Percentiles rank a stretch among this genome's conserved stretches.
Conservation (phyloP, 306 rosid species). For the Fragaria ananassa region DNA sequence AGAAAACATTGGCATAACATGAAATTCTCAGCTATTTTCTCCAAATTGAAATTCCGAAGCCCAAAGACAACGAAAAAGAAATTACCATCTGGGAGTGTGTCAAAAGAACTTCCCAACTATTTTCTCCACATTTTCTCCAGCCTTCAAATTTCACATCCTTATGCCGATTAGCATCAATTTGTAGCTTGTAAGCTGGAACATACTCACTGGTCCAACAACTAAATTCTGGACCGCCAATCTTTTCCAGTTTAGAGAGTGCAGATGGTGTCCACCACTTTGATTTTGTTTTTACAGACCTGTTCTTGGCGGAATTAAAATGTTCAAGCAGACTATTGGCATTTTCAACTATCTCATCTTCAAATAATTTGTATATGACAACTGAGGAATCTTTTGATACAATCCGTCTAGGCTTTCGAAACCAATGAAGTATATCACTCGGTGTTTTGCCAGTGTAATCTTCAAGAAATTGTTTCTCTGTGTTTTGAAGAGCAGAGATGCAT, state of each 20-base stretch:
- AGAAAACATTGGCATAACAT: neutral
- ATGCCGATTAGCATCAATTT: slow-evolving; percentile 52
- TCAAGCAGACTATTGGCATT: slow-evolving; percentile 64
- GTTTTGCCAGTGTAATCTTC: slow-evolving; percentile 43
- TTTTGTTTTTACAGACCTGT: slow-evolving; percentile 35
- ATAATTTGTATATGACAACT: slow-evolving; percentile 55
- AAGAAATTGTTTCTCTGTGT: slow-evolving; percentile 56
- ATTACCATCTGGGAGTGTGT: slow-evolving; percentile 97
- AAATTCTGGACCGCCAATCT: slow-evolving; percentile 82
- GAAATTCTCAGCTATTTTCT: neutral
- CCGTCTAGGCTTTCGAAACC: slow-evolving; percentile 58
- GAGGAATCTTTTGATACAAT: slow-evolving; percentile 64
- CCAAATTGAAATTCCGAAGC: slow-evolving; percentile 3
- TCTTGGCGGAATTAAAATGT: slow-evolving; percentile 49
- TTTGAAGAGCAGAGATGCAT: slow-evolving; percentile 69
- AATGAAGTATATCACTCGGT: slow-evolving; percentile 42
- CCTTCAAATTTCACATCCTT: slow-evolving; percentile 62
- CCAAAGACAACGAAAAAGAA: slow-evolving; percentile 33
- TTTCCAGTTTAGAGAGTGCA: slow-evolving; percentile 57
- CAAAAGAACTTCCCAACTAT: slow-evolving; percentile 80
- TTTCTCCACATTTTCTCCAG: slow-evolving; percentile 61
- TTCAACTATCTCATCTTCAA: slow-evolving; percentile 75
- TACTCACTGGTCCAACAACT: slow-evolving; percentile 79
- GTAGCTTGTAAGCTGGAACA: slow-evolving; percentile 73
- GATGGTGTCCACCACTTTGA: slow-evolving; percentile 66